Base-by-base conservation (phyloP, 306 rosid species). In the Bauhinia variegata region DNA sequence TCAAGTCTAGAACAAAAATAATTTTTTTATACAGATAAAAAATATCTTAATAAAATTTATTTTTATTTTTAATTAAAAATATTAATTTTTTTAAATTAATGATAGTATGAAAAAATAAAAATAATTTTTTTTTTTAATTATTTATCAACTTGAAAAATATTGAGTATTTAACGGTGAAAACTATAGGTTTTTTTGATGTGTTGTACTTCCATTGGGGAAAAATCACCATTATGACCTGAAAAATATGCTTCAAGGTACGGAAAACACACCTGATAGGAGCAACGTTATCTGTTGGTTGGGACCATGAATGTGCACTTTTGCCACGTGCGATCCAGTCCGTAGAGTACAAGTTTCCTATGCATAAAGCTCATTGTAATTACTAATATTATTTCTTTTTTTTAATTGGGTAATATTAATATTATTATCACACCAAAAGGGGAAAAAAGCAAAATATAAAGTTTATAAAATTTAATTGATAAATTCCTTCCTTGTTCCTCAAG, bases 401-500 rank as follows among this genome's bases (percentile, higher is more conserved):
- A n/a, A n/a, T n/a, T n/a, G n/a, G n/a, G n/a, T n/a, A n/a, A n/a
- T n/a, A n/a, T n/a, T 54, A 56, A 32, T 42, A 57, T 5, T 60
- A 67, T 31, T 36, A 48, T 62, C 8, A 41, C 33, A 4, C 2
- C 8, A 1, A 17, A 28, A 63, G 11, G 1, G 28, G 28, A 23
- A 23, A 6, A 54, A 49, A 49, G 10, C n/a, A 1, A 3, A 59
- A 58, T n/a, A 32, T 32, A 48, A 48, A 37, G 42, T 4, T 39
- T 32, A 8, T 1, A 60, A 60, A 65, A 30, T 16, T 16, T 37
- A 50, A 43, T 61, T 38, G 64, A 55, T 62, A 17, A 23, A 75
- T 68, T 78, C 75, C 59, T 80, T 80, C 46, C 84, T 72, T 78
- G 52, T 33, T 11, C 71, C 71, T 80, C 84, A 80, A 84, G 84